Base-by-base conservation (phyloP, 805 yeast species). In the Wickerhamiella musiphila region DNA sequence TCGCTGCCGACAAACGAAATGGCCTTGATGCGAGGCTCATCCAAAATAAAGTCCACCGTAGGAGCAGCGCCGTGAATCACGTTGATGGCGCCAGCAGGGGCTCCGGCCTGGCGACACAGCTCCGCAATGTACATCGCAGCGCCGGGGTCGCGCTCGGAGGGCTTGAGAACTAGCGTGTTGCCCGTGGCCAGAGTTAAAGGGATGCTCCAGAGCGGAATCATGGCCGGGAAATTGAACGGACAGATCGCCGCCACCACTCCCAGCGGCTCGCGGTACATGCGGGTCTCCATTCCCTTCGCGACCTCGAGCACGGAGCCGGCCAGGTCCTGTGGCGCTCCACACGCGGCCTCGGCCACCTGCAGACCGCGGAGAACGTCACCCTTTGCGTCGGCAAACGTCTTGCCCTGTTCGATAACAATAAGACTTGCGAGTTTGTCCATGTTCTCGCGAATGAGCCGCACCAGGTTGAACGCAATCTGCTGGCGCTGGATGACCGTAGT, bases 201-300 rank as follows among this genome's bases (percentile, higher is more conserved):
- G 35, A 71, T 56, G 18, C 73, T 63, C 78, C 78, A 71, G 43
- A 71, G 59, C 7, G 76, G 76, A 43, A 78, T 78, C 86, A 76
- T 76, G 27, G 81, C 84, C 17, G 86, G 86, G 68, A 76, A 76
- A 58, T 76, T 76, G 61, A 76, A 76, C 14, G 86, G 86, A 41
- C 77, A 70, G 46, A 76, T 77, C 16, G 83, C 76, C 11, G 75
- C 82, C 37, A 76, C 68, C 6, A 76, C 78, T 20, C 86, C 86
- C 38, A 75, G 58, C 27, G 81, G 81, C 39, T 53, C 58, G 44
- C 83, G 66, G 48, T 68, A 71, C 78, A 73, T 72, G 45, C 72
- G 64, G 19, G 84, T 76, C 50, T 75, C 82, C 83, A 75, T 75
- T 45, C 73, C 78, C 12, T 64, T 58, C 20, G 81, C 66, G 12